Conservation (phyloP, 805 yeast species). For the Candida sanyiensis region DNA sequence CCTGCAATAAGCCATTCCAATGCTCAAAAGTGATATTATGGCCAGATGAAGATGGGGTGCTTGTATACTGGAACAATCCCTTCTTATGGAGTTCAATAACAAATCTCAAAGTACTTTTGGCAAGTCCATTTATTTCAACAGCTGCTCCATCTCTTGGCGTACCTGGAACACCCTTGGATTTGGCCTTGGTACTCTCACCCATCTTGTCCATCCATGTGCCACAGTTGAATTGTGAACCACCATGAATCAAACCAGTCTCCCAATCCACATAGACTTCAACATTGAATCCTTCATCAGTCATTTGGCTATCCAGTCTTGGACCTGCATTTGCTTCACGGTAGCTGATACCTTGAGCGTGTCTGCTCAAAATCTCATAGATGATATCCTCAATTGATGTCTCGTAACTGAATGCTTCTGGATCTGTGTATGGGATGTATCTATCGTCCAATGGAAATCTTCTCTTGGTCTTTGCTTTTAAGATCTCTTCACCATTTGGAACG, state of each 20-base stretch:
- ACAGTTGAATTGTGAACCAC: constrained; percentile 89
- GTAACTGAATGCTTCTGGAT: constrained; percentile 69
- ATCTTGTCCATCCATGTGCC: constrained; percentile 99
- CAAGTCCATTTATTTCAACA: constrained; percentile 80
- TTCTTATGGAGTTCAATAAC: constrained; percentile 50
- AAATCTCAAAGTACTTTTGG: constrained; percentile 81
- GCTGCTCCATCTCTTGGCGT: constrained; percentile 98
- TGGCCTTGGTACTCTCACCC: constrained; percentile 89
- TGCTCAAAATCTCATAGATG: constrained; percentile 71
- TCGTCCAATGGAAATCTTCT: constrained; percentile 91
- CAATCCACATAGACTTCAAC: constrained; percentile 79
- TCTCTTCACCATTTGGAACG: constrained; percentile 63
- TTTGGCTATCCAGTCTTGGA: constrained; percentile 77
- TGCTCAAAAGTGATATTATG: constrained; percentile 46
- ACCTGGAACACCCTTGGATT: constrained; percentile 89
- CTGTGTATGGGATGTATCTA: constrained; percentile 60
- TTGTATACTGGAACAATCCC: constrained; percentile 51
- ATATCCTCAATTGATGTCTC: constrained; percentile 69
- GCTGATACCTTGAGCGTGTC: constrained; percentile 85
- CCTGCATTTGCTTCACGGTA: constrained; percentile 97
- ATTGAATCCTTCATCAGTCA: constrained; percentile 89
- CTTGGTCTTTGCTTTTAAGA: constrained; percentile 65
- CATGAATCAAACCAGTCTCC: constrained; percentile 81
- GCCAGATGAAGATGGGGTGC: constrained; percentile 57
- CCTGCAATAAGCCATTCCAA: constrained; percentile 69